Percentiles rank a stretch among this genome's conserved stretches.
phyloP scores from a whole-genome alignment of 257 asterid species.

The Sherardia arvensis region DNA sequence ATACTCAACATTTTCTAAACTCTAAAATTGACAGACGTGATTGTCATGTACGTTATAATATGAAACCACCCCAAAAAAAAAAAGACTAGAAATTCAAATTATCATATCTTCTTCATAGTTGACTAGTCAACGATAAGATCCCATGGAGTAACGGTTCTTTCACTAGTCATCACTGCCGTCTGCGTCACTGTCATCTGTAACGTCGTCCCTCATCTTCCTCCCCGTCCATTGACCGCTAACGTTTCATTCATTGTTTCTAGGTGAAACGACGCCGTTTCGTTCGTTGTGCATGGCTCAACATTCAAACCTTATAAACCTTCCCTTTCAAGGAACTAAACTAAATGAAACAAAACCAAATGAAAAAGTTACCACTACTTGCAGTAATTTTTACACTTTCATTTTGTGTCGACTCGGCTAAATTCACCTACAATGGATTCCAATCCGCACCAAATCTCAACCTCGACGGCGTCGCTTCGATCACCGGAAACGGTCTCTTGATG shows the following conservation, averaged over 20 bases:
- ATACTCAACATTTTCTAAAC: no score
- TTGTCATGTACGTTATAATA: no score
- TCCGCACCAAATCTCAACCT: slow-evolving; percentile 9
- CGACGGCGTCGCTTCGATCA: slow-evolving; percentile 15
- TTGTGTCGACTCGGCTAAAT: neutral
- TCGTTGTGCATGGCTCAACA: neutral
- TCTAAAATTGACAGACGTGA: no score
- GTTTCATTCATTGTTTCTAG: neutral
- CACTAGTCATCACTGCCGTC: neutral
- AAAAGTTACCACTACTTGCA: neutral
- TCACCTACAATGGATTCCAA: slow-evolving; percentile 16
- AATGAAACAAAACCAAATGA: neutral
- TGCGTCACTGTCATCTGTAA: neutral
- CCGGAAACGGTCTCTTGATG: slow-evolving; percentile 13
- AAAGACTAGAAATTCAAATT: no score
- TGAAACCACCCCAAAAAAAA: no score
- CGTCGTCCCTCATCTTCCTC: neutral
- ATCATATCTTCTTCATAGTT: neutral
- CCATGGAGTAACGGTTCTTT: neutral
- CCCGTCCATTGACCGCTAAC: neutral
- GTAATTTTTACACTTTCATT: neutral
- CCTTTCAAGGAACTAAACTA: neutral
- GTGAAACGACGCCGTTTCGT: neutral
- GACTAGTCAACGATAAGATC: neutral
- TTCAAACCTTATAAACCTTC: neutral